A percentile compares a stretch with the other conserved stretches of the same genome.
phyloP scores from a whole-genome alignment of 2,329 filamentous ascomycete species.

The Fusarium acutatum region DNA sequence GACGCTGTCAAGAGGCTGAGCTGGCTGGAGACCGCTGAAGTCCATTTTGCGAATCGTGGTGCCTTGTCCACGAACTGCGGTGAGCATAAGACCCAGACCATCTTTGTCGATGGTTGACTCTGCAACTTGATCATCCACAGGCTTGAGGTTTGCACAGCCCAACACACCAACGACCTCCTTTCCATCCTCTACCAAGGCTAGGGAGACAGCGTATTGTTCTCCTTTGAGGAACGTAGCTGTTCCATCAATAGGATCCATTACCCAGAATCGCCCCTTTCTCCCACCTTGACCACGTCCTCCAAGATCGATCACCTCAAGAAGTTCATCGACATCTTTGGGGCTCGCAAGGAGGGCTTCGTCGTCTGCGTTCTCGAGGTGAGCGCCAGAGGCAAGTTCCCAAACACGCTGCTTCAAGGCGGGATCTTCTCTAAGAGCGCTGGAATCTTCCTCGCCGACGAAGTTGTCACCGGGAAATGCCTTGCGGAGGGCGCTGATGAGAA shows the following conservation, averaged over 20 bases:
- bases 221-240: conserved; percentile 68
- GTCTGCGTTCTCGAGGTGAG: conserved; percentile 10
- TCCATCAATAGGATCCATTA: conserved; percentile 72
- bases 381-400: conserved; percentile 59
- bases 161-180: conserved; percentile 66
- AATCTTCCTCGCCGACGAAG: conserved; percentile 71
- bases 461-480: conserved; percentile 61
- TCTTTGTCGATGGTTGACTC: conserved; percentile 46
- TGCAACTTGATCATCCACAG: conserved; percentile 47
- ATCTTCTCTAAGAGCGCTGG: conserved; percentile 60
- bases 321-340: conserved; percentile 59
- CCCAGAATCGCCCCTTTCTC: conserved; percentile 59
- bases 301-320: conserved; percentile 69
- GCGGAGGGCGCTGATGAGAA: conserved; percentile 66
- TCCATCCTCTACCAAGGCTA: conserved; percentile 66
- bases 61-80: conserved; percentile 46
- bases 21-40: conserved; percentile 23
- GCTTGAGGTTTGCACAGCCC: conserved; percentile 66
- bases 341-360: conserved; percentile 43
- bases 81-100: conserved; percentile 49
- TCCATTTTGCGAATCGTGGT: conserved; percentile 41
- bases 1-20: conserved; percentile 34
- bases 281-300: conserved; percentile 56
- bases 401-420: conserved; percentile 59
- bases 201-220: conserved; percentile 69